Evolutionary conservation across 2,329 filamentous ascomycete genomes (phyloP).

Genomic region (Cladosporium sp.): DNA sequence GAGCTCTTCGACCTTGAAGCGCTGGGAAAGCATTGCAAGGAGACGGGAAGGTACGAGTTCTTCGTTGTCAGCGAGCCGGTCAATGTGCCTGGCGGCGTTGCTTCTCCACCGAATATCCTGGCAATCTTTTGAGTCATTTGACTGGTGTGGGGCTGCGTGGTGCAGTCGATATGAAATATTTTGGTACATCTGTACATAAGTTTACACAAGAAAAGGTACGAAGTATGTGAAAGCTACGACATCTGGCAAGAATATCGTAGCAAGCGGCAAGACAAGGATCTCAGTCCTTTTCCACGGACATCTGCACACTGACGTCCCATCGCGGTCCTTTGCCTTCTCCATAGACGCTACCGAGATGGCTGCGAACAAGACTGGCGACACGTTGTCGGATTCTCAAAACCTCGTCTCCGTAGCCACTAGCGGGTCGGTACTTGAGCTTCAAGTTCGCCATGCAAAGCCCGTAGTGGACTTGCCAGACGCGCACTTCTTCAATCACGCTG

Average conservation of each 20-base stretch:
- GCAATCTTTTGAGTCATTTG: constrained; percentile 21
- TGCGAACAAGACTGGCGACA: constrained; percentile 76
- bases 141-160: not conserved
- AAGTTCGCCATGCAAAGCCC: constrained; percentile 94
- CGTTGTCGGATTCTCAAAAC: constrained; percentile 73
- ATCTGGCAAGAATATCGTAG: not conserved
- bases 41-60: constrained; percentile 33
- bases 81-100: constrained; percentile 25
- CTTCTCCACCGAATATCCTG: constrained; percentile 27
- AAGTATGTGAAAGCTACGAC: not conserved
- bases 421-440: constrained; percentile 66
- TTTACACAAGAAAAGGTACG: constrained; percentile 7
- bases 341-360: constrained; percentile 83
- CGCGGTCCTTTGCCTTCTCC: constrained; percentile 73
- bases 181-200: constrained; percentile 5
- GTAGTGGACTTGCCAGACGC: constrained; percentile 99
- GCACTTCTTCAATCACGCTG: constrained; percentile 78
- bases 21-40: constrained; percentile 33
- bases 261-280: not conserved
- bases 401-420: constrained; percentile 63
- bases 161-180: not conserved
- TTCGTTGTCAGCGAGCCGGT: constrained; percentile 27
- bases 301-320: constrained; percentile 93
- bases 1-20: constrained; percentile 40
- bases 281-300: constrained; percentile 55